These are phyloP conservation scores for Candida montana DNA, from an alignment of 805 yeast species.

Conservation along the genomic window DNA sequence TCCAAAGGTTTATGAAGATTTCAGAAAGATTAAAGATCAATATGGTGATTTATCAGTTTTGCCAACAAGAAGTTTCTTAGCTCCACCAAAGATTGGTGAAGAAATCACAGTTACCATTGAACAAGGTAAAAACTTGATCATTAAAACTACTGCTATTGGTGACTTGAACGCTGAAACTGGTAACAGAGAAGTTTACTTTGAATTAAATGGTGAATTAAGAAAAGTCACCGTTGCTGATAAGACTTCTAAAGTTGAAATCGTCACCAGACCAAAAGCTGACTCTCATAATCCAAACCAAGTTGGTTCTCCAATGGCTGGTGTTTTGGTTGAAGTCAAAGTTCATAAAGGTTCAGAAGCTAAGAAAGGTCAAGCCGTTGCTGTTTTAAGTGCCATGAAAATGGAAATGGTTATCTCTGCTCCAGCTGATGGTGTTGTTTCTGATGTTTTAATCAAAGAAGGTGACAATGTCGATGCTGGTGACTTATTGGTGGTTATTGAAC, in stretches of 20 bases:
- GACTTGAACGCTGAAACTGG: conserved; percentile 83
- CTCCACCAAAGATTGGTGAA: conserved; percentile 83
- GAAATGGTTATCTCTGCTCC: conserved; percentile 98
- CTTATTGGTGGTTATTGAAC: conserved; percentile 58
- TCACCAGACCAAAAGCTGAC: conserved; percentile 88
- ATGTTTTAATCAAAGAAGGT: conserved; percentile 76
- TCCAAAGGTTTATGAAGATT: conserved; percentile 94
- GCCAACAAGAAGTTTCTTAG: conserved; percentile 87
- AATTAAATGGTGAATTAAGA: conserved; percentile 97
- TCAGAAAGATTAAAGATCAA: conserved; percentile 63
- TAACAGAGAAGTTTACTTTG: conserved; percentile 92
- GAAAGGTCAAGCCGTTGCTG: conserved; percentile 95
- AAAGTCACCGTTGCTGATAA: conserved; percentile 89
- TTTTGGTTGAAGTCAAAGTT: conserved; percentile 88
- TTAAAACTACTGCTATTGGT: conserved; percentile 89
- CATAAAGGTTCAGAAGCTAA: conserved; percentile 83
- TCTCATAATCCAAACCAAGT: conserved; percentile 82
- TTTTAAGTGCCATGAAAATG: conserved; percentile 98
- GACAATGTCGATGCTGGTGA: conserved; percentile 96
- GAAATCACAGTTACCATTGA: conserved; percentile 87
- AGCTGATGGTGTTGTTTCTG: conserved; percentile 76
- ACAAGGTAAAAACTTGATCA: conserved; percentile 88
- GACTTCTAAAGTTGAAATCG: conserved; percentile 76
- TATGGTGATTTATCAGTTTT: conserved; percentile 92
- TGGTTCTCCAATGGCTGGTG: conserved; percentile 99